phyloP scores from a whole-genome alignment of 202 grass and related monocot genomes.

The Dendrocalamus latiflorus region DNA sequence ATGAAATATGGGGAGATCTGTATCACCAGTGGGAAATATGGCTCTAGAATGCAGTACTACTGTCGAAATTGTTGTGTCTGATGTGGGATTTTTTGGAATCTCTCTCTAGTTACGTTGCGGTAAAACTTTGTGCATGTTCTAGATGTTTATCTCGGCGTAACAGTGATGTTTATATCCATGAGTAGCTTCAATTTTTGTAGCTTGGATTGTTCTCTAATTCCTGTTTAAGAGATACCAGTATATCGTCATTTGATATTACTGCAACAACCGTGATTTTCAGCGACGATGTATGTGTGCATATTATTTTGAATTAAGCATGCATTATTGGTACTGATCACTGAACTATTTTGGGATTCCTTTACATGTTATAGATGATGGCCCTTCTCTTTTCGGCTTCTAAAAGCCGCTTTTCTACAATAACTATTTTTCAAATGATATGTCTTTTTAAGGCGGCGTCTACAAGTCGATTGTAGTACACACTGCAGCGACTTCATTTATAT shows the following conservation, averaged over 20 bases:
- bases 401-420: too few species aligned
- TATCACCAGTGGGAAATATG: not conserved
- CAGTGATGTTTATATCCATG: not conserved
- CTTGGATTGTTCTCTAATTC: not conserved
- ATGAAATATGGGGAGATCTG: not conserved
- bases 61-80: not conserved
- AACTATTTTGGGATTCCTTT: not conserved
- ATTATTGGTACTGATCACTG: not conserved
- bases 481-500: too few species aligned
- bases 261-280: not conserved
- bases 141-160: not conserved
- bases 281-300: not conserved
- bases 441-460: too few species aligned
- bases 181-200: not conserved
- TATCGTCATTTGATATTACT: not conserved
- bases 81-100: not conserved
- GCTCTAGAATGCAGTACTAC: not conserved
- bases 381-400: too few species aligned
- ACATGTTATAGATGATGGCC: not conserved
- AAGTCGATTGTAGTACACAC: too few species aligned
- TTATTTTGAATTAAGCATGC: not conserved
- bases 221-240: not conserved
- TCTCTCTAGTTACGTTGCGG: not conserved
- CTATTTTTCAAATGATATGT: too few species aligned
- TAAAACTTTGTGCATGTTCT: not conserved